Percentiles rank a stretch among this genome's conserved stretches.
Conservation (phyloP, 371 early-diverging fungal species). For the Apophysomyces sp. region DNA sequence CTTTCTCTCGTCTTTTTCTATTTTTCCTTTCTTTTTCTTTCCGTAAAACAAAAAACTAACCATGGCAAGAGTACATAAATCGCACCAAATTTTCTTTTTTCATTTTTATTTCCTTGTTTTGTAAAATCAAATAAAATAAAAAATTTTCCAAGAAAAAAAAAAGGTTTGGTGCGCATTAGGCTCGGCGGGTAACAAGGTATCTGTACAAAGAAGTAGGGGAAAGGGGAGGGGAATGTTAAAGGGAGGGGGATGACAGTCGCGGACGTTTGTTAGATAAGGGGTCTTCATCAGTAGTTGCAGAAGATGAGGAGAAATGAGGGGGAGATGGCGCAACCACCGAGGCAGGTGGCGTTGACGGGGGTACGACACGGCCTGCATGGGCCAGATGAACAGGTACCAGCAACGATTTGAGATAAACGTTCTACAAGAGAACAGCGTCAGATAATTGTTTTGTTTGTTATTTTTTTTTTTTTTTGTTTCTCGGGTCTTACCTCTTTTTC, state of each 20-base stretch:
- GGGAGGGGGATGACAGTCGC: not conserved
- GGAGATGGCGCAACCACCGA: not conserved
- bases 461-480: not conserved
- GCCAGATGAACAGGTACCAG: not conserved
- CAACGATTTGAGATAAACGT: not conserved
- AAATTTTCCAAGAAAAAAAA: not conserved
- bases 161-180: too few species aligned
- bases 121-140: not conserved
- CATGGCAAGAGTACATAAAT: conserved; percentile 1
- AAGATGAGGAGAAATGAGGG: not conserved
- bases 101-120: not conserved
- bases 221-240: not conserved
- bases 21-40: not conserved
- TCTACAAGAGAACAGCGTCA: not conserved
- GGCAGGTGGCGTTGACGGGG: not conserved
- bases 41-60: not conserved
- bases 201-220: not conserved
- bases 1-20: not conserved
- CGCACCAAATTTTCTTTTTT: not conserved
- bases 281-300: not conserved
- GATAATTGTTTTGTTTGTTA: not conserved
- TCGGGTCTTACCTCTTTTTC: conserved; percentile 48
- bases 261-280: not conserved
- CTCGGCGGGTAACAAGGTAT: not conserved
- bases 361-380: not conserved